Evolutionary conservation across 1,284 basidiomycete species (phyloP), one percentile per base, ranked within the genome.

Genomic region (Ceratobasidium sp.): DNA sequence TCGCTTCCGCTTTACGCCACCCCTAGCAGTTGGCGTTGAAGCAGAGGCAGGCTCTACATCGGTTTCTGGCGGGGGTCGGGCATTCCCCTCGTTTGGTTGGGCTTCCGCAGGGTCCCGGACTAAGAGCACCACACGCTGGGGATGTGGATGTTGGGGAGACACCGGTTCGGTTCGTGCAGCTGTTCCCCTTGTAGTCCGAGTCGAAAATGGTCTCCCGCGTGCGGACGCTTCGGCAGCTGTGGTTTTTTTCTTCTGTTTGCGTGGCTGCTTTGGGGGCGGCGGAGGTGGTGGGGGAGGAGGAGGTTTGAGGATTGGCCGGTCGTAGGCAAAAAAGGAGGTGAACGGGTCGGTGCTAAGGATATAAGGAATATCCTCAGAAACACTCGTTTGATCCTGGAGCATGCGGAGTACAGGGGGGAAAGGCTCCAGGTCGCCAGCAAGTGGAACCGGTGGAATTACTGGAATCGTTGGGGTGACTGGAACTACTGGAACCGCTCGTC

Each of bases 351-450:
- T 66, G 5, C 92, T 80, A 56, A 89, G 77, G 75, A 92, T 80
- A 37, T 85, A 84, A 11, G 86, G 81, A 27, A 86, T 84, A 14
- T 86, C 83, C 73, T 85, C 82, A 63, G 93, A 14, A 19, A 68
- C 51, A 27, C 48, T 53, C 6, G 51, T 16, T 37, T 54, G 51
- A 37, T 68, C 65, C 29, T 85, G 29, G 81, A 79, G 29, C 87
- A 85, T 29, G 81, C 79, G 9, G 87, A 88, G 16, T 85, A 77
- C 13, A 93, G 84, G 13, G 91, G 83, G 14, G 86, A 82, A 1
- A 93, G 83, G 89, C 80, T 95, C 94, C 22, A 95, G 85, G 79
- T 94, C 88, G 19, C 91, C 91, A 13, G 86, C 80, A n/a, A 74
- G 34, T 8, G 74, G 54, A 1, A 22, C 3, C 19, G 19, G 24